These are phyloP conservation scores for Aspergillus brasiliensis DNA, from an alignment of 2,329 filamentous ascomycete species.

Conservation along the genomic window DNA sequence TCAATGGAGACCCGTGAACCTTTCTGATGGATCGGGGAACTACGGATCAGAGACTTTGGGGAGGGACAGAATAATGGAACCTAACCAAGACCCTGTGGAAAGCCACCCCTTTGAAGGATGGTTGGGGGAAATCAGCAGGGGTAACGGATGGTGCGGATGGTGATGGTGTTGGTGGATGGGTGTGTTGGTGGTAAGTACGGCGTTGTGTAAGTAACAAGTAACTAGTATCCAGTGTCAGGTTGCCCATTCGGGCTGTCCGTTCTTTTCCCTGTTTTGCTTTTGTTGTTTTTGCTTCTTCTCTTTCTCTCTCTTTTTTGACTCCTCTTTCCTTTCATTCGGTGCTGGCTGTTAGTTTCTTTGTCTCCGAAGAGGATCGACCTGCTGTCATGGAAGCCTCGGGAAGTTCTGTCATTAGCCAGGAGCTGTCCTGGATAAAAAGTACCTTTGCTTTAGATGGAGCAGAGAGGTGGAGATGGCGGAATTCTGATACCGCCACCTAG, in stretches of 20 bases:
- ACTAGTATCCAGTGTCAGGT: not conserved
- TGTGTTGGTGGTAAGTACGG: not conserved
- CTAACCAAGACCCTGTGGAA: slow-evolving; percentile 1
- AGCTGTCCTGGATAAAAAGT: not conserved
- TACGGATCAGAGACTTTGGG: not conserved
- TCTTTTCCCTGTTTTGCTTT: not conserved
- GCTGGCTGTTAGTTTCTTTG: not conserved
- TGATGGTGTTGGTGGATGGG: not conserved
- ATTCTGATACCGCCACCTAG: not conserved
- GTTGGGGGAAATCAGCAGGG: not conserved
- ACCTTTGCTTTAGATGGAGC: not conserved
- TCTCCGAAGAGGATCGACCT: not conserved
- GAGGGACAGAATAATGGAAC: not conserved
- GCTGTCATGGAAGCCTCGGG: slow-evolving; percentile 7
- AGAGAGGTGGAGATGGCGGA: not conserved
- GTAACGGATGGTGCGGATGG: not conserved
- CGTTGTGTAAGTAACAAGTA: not conserved
- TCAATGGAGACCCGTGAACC: slow-evolving; percentile 2
- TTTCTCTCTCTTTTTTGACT: not conserved
- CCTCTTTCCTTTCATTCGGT: not conserved
- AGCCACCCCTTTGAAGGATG: not conserved
- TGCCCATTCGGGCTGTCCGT: not conserved
- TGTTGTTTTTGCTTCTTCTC: not conserved
- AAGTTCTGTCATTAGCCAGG: slow-evolving; percentile 7
- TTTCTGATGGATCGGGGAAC: not conserved